These are phyloP conservation scores for Fusarium equiseti DNA, from an alignment of 2,329 filamentous ascomycete genomes.

Conservation along the genomic window DNA sequence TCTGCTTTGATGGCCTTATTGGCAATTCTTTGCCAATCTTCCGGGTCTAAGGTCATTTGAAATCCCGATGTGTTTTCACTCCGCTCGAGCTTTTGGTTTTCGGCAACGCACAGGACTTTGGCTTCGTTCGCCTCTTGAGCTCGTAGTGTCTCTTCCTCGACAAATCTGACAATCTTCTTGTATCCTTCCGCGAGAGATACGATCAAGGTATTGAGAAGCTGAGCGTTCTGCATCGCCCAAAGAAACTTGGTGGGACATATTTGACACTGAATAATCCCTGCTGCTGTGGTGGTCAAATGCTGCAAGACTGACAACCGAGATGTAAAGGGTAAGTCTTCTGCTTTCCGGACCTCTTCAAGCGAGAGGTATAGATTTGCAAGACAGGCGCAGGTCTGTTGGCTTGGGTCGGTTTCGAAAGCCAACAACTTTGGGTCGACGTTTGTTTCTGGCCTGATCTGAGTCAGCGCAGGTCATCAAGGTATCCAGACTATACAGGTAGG, in stretches of 20 bases:
- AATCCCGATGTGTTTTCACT: slow-evolving; percentile 4
- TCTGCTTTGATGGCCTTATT: slow-evolving; percentile 41
- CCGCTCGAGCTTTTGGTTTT: slow-evolving; percentile 4
- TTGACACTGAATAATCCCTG: slow-evolving; percentile 35
- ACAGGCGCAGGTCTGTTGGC: slow-evolving; percentile 40
- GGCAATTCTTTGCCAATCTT: slow-evolving; percentile 36
- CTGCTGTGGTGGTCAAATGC: slow-evolving; percentile 31
- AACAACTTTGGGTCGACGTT: slow-evolving; percentile 32
- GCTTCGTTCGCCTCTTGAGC: slow-evolving; percentile 31
- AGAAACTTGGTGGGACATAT: slow-evolving; percentile 44
- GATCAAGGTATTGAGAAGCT: slow-evolving; percentile 43
- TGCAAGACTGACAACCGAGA: slow-evolving; percentile 33
- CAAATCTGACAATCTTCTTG: slow-evolving; percentile 38
- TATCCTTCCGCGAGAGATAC: slow-evolving; percentile 44
- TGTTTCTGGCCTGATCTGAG: slow-evolving; percentile 29
- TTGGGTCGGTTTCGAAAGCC: slow-evolving; percentile 12
- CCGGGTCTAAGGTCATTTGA: slow-evolving; percentile 29
- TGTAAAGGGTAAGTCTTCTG: slow-evolving; percentile 36
- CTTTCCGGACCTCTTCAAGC: slow-evolving; percentile 42
- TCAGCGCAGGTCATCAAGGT: slow-evolving; percentile 19
- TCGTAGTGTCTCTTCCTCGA: slow-evolving; percentile 39
- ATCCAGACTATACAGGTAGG: too few species aligned
- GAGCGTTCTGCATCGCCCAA: slow-evolving; percentile 48
- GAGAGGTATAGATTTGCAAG: slow-evolving; percentile 44
- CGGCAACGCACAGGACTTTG: slow-evolving; percentile 33